A percentile compares a stretch with the other conserved stretches of the same genome.
These are phyloP conservation scores for Podospora australis DNA, from an alignment of 495 filamentous ascomycete species.

Conservation along the genomic window DNA sequence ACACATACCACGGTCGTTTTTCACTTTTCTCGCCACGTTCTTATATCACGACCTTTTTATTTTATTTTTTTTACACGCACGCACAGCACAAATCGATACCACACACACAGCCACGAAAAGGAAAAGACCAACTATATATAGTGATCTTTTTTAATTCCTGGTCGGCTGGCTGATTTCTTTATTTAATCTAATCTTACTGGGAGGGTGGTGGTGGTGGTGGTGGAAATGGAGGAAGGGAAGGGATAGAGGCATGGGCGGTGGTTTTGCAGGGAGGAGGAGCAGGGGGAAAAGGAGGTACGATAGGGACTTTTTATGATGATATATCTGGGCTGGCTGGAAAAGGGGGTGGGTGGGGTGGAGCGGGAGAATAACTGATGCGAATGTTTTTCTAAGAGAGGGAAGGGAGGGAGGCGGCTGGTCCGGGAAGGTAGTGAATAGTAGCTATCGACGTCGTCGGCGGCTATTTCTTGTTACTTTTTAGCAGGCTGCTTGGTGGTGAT, in stretches of 20 bases:
- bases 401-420: not conserved
- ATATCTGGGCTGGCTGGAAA: too few relatives aligned
- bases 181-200: not conserved
- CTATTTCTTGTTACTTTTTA: not conserved
- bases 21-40: not conserved
- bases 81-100: too few relatives aligned
- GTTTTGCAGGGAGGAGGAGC: not conserved
- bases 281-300: too few relatives aligned
- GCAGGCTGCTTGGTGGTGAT: too few relatives aligned
- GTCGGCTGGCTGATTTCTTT: conserved; percentile 1
- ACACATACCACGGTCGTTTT: not conserved
- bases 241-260: not conserved
- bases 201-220: not conserved
- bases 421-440: not conserved
- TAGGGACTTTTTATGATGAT: too few relatives aligned
- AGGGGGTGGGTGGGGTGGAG: not conserved
- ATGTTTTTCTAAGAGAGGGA: not conserved
- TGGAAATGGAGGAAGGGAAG: not conserved
- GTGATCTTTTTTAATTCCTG: not conserved
- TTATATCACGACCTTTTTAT: not conserved
- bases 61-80: not conserved
- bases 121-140: too few relatives aligned
- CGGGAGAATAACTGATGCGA: not conserved
- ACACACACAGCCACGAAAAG: too few relatives aligned
- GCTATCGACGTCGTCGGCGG: not conserved